Evolutionary conservation across 202 grass and related monocot species (phyloP).

Genomic region (Setaria viridis): DNA sequence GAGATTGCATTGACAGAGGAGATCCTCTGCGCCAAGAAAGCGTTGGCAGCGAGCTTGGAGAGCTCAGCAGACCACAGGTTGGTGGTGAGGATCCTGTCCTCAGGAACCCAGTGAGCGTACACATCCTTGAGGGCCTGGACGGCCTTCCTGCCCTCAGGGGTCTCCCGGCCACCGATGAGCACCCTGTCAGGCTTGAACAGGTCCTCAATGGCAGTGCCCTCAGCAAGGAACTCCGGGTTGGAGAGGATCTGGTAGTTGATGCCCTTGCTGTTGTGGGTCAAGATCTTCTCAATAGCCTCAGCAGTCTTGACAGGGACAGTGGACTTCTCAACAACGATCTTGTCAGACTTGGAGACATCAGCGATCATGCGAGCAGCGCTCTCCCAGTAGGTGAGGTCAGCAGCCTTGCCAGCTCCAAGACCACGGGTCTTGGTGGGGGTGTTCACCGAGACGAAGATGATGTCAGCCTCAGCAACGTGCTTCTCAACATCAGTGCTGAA

Average conservation of each 20-base stretch:
- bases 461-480: slow-evolving; percentile 76
- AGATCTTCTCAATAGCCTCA: slow-evolving; percentile 83
- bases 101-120: slow-evolving; percentile 87
- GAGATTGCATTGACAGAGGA: slow-evolving; percentile 90
- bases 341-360: slow-evolving; percentile 83
- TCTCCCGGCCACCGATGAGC: slow-evolving; percentile 86
- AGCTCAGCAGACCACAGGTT: slow-evolving; percentile 88
- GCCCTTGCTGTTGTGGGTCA: slow-evolving; percentile 89
- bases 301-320: slow-evolving; percentile 92
- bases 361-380: slow-evolving; percentile 90
- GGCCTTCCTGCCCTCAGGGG: slow-evolving; percentile 61
- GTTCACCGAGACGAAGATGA: slow-evolving; percentile 87
- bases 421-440: slow-evolving; percentile 90
- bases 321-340: slow-evolving; percentile 93
- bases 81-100: slow-evolving; percentile 84
- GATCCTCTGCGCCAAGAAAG: slow-evolving; percentile 87
- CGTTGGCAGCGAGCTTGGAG: slow-evolving; percentile 83
- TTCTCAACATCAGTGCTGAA: slow-evolving; percentile 80
- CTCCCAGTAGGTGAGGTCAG: slow-evolving; percentile 92
- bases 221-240: slow-evolving; percentile 86
- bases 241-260: slow-evolving; percentile 93
- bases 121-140: slow-evolving; percentile 71
- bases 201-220: slow-evolving; percentile 72
- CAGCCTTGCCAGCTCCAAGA: slow-evolving; percentile 88
- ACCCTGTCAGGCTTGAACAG: slow-evolving; percentile 79